A percentile compares a stretch with the other conserved stretches of the same genome.
These are phyloP conservation scores for Luvunga scandens DNA, from an alignment of 345 rosid genomes.

Conservation along the genomic window DNA sequence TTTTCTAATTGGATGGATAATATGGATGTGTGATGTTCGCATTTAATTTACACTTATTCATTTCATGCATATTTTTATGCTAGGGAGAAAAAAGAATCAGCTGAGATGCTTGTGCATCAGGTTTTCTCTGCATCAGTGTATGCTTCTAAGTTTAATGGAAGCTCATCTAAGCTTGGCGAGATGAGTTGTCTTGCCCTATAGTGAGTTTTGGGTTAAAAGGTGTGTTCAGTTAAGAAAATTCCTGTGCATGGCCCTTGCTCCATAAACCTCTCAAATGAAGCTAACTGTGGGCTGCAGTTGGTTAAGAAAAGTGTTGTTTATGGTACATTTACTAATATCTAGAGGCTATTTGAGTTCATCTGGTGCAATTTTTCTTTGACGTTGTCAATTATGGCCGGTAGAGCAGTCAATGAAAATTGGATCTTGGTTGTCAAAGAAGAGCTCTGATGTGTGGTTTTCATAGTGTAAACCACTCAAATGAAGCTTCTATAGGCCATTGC, in stretches of 20 bases:
- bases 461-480: background rate
- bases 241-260: background rate
- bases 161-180: background rate
- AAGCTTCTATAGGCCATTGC: background rate
- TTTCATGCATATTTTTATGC: background rate
- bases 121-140: background rate
- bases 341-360: background rate
- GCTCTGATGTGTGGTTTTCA: background rate
- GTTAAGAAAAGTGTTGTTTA: background rate
- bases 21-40: background rate
- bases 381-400: background rate
- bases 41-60: background rate
- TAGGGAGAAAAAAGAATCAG: background rate
- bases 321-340: background rate
- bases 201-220: background rate
- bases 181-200: constrained; percentile 3
- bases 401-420: background rate
- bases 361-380: background rate
- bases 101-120: background rate
- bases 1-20: background rate
- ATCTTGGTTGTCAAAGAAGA: background rate
- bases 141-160: background rate
- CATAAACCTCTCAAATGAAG: background rate
- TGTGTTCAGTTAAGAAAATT: background rate
- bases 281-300: background rate